Base-by-base conservation (phyloP, 176 grass and related monocot species). In the Avena insularis region DNA sequence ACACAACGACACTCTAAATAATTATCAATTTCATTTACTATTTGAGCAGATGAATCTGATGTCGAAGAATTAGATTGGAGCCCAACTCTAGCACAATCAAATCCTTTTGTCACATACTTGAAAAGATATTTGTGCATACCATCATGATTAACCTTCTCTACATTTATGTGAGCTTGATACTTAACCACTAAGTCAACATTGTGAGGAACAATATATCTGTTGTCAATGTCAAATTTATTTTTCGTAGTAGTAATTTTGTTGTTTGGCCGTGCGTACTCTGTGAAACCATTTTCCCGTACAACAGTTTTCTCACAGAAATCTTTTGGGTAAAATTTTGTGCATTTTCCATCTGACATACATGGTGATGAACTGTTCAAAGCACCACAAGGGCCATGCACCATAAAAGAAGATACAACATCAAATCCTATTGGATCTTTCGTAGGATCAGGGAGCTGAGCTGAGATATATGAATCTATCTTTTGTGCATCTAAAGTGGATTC, bases 51-150 rank as follows among this genome's bases (percentile, higher is more conserved):
- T 16, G 72, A 64, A 29, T 27, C 21, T 27, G 23, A 64, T 12
- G 61, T 2, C 3, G 23, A 13, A 29, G 11, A 53, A 8, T 9
- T 51, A 29, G 2, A 12, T 3, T 53, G 13, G 20, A 75, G 2
- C 1, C 72, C 72, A 75, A 75, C 9, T 29, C n/a, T 80, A 0
- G 78, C 40, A 64, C 59, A 47, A 48, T 80, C 78, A 63, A 64
- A 64, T 6, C 78, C 78, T 5, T 80, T 80, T 16, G 40, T 80
- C 0, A 49, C 16, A 29, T 80, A 80, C 40, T 80, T 80, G 19
- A 80, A 80, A 9, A 80, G 38, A 80, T 80, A 80, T 63, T 79
- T 63, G 6, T 79, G 35, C 78, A 79, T 62, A 16, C 57, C 56
- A 79, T 63, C 38, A 63, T 25, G 57, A 2, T 63, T 79, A 15